Percentiles rank a stretch among this genome's conserved stretches.
These are phyloP conservation scores for Calonectria pteridis DNA, from an alignment of 2,329 filamentous ascomycete genomes.

Conservation along the genomic window DNA sequence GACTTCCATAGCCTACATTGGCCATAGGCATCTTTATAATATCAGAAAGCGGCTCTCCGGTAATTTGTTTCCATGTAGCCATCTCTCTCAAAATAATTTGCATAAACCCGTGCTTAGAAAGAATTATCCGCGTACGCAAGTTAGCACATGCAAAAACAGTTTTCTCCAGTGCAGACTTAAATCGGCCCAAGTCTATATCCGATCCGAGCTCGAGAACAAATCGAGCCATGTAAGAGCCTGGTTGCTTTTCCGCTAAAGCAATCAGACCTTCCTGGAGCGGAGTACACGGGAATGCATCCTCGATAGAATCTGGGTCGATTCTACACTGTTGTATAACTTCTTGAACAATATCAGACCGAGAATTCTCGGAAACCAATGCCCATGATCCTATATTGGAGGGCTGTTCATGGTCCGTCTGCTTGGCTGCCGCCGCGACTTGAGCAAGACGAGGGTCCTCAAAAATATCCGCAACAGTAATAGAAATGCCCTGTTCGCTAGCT, in stretches of 20 bases:
- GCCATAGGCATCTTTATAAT: not conserved
- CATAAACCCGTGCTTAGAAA: not conserved
- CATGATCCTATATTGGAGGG: not conserved
- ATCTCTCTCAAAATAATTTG: not conserved
- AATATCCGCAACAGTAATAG: conserved; percentile 1
- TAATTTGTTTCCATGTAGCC: not conserved
- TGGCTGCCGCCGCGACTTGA: not conserved
- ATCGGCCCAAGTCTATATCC: not conserved
- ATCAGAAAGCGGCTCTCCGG: not conserved
- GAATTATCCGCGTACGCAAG: conserved; percentile 2
- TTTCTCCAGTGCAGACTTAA: not conserved
- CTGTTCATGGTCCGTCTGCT: conserved; percentile 28
- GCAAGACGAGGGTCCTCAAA: not conserved
- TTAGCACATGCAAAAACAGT: not conserved
- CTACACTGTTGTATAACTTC: not conserved
- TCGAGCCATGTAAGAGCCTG: conserved; percentile 9
- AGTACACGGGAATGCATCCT: conserved; percentile 2
- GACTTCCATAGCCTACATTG: not conserved
- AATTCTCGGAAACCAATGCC: not conserved
- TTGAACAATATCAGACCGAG: not conserved
- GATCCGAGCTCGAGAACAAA: not conserved
- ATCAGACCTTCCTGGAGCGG: conserved; percentile 15
- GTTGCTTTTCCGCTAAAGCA: not conserved
- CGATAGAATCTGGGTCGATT: not conserved
- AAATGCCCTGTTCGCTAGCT: not conserved